Conservation (phyloP, 192 early-diverging fungal species). For the Gaertneriomyces sp. region DNA sequence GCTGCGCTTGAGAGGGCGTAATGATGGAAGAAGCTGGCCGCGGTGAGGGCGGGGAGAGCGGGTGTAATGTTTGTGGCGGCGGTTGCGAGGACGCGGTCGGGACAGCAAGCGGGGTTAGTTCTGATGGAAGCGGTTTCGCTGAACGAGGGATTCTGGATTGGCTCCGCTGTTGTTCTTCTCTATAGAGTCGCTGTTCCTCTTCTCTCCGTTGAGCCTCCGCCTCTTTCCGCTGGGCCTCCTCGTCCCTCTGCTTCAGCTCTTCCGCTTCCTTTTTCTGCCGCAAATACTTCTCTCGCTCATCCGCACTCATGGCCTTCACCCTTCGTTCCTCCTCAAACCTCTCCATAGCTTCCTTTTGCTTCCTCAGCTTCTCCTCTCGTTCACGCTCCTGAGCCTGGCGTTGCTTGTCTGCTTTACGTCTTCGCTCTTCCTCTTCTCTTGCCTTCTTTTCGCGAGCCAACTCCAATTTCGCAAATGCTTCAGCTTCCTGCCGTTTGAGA, state of each 20-base stretch:
- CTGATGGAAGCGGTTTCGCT: background rate
- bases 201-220: slow-evolving; percentile 3
- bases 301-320: slow-evolving; percentile 29
- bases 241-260: slow-evolving; percentile 1
- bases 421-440: slow-evolving; percentile 12
- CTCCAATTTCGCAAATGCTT: slow-evolving; percentile 31
- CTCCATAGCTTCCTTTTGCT: slow-evolving; percentile 35
- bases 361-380: slow-evolving; percentile 32
- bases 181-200: background rate
- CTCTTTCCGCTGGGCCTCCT: slow-evolving; percentile 12
- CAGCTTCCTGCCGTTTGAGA: slow-evolving; percentile 16
- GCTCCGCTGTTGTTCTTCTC: background rate
- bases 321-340: slow-evolving; percentile 35
- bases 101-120: background rate
- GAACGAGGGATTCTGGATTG: background rate
- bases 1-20: background rate
- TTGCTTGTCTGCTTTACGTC: slow-evolving; percentile 3
- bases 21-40: background rate
- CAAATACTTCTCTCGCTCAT: slow-evolving; percentile 23
- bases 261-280: background rate
- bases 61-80: background rate
- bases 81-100: background rate
- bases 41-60: background rate
- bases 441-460: slow-evolving; percentile 26
- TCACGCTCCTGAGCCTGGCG: slow-evolving; percentile 23